phyloP scores from a whole-genome alignment of 306 rosid genomes.

The Cucumis sativus region Cucumber_9930_V3 NC_026657.2:8191501-8192000 shows the following conservation, averaged over 20 bases:
- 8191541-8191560: conserved; percentile 39
- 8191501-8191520: conserved; percentile 13
- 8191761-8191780: not conserved
- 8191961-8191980: not conserved
- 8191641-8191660: not conserved
- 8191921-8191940: not conserved
- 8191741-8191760: not conserved
- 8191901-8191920: not conserved
- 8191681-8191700: not conserved
- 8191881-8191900: not conserved
- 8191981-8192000: not conserved
- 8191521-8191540: conserved; percentile 26
- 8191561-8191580: conserved; percentile 43
- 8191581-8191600: conserved; percentile 18
- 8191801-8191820: not conserved
- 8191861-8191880: not conserved
- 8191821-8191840: not conserved
- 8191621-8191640: conserved; percentile 15
- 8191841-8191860: not conserved
- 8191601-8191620: conserved; percentile 35
- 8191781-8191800: not conserved
- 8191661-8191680: not conserved
- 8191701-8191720: not conserved
- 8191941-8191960: not conserved
- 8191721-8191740: not conserved